Evolutionary conservation across 2,329 filamentous ascomycete species (phyloP), one percentile per base, ranked within the genome.

Genomic region (Eutypella sp.): DNA sequence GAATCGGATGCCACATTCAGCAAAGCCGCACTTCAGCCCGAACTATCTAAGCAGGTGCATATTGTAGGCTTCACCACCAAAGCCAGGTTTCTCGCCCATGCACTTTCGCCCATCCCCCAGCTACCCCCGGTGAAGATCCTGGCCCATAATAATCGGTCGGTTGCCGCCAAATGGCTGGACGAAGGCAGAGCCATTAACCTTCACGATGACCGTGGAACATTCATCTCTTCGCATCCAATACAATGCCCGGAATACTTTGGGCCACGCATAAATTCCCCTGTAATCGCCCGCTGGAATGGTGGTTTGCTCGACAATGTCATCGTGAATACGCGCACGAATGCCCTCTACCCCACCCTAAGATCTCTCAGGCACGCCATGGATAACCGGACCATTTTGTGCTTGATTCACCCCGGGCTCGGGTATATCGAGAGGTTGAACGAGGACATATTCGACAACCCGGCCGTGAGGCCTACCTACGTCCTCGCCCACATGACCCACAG

Each of bases 331-430:
- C 8, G 20, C 2, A 33, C 51, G 4, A 27, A 40, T 15, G 52
- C 55, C 3, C 20, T 56, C 1, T 9, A 56, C 4, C 50, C 52
- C 3, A 48, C 49, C 13, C 39, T 65, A 5, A n/a, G 41, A n/a
- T 4, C n/a, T 36, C 45, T 61, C 37, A 47, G 49, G 29, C 39
- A 56, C 29, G 52, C 49, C 39, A 61, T 65, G n/a, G 74, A 78
- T 37, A 70, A 76, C 3, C 70, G 81, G 23, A 89, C 85, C 1
- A 87, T 88, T 0, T 76, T 96, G 7, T 81, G 87, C 48, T 78
- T 95, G 45, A 65, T 95, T 46, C 85, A 89, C 46, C 87, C 92
- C 51, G 89, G 91, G 1, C 79, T 97, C 65, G 92, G 93, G 1
- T 71, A 89, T 2, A 73, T 89, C n/a, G 90, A 97, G 41, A 77